A percentile compares a stretch with the other conserved stretches of the same genome.
Evolutionary conservation across 441 rosid genomes (phyloP).

Genomic region (Flueggea neowawraea): DNA sequence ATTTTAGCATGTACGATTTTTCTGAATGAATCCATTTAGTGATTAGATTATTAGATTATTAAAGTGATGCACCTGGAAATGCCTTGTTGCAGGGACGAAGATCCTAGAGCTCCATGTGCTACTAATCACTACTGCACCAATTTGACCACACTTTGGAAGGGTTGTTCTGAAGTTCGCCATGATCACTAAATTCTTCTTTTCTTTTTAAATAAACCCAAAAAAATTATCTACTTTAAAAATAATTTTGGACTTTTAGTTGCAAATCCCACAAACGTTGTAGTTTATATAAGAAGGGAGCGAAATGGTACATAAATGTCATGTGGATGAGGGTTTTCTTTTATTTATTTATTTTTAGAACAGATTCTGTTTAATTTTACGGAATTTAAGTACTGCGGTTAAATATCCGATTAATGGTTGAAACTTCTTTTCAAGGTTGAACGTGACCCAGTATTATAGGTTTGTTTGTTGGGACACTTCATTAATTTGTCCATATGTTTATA

Average conservation of each 20-base stretch:
- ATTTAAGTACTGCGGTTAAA: neutral
- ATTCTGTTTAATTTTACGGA: too few species aligned
- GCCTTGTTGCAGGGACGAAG: slow-evolving; percentile 19
- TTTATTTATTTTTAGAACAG: too few species aligned
- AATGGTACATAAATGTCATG: neutral
- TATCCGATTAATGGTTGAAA: slow-evolving; percentile 10
- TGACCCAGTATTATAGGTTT: slow-evolving; percentile 23
- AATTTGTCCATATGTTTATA: too few species aligned
- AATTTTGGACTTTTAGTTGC: too few species aligned
- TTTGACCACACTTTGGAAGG: slow-evolving; percentile 17
- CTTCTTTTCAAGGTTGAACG: neutral
- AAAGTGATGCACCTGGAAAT: slow-evolving; percentile 22
- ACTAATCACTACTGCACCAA: slow-evolving; percentile 10
- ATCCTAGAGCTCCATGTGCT: slow-evolving; percentile 18
- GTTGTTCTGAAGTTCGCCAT: slow-evolving; percentile 23
- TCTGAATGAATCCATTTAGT: too few species aligned
- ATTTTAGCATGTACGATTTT: too few species aligned
- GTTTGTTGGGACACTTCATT: neutral
- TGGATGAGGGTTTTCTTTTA: neutral
- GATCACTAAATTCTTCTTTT: neutral
- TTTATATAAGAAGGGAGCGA: slow-evolving; percentile 6
- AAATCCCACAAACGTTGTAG: neutral
- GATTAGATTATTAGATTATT: too few species aligned
- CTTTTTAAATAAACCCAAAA: neutral
- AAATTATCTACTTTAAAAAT: neutral